Conservation (phyloP, 78 protist species). For the Cyanophora paradoxa region DNA sequence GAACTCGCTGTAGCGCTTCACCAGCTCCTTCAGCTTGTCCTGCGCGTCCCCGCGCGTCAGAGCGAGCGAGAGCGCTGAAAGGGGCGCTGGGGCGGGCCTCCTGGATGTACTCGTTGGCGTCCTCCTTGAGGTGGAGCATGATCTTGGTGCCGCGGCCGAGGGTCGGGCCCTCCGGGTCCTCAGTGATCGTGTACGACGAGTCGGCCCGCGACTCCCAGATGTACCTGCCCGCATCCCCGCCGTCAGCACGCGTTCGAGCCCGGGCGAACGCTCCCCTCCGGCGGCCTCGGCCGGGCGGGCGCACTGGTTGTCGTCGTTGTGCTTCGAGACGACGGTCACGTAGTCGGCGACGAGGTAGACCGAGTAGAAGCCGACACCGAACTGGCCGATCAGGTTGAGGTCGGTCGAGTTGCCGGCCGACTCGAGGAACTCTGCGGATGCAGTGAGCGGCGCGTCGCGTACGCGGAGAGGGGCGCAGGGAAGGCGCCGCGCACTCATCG, state of each 20-base stretch:
- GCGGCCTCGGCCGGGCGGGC: slow-evolving; percentile 6
- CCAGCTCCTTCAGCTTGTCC: slow-evolving; percentile 81
- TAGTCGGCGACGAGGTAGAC: slow-evolving; percentile 94
- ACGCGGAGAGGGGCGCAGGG: background rate
- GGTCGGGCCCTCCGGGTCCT: slow-evolving; percentile 79
- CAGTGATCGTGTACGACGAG: slow-evolving; percentile 58
- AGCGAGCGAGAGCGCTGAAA: too few species aligned
- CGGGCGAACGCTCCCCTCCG: slow-evolving; percentile 4
- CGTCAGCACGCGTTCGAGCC: slow-evolving; percentile 13
- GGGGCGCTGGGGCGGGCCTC: slow-evolving; percentile 25
- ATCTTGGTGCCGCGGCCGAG: slow-evolving; percentile 69
- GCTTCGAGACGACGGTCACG: slow-evolving; percentile 86
- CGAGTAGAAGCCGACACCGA: slow-evolving; percentile 99
- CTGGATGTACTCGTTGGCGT: slow-evolving; percentile 75
- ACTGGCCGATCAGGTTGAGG: slow-evolving; percentile 92
- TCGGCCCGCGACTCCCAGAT: slow-evolving; percentile 89
- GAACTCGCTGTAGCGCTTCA: slow-evolving; percentile 82
- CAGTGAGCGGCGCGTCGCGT: slow-evolving; percentile 23
- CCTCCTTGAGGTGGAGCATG: slow-evolving; percentile 35
- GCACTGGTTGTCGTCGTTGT: slow-evolving; percentile 83
- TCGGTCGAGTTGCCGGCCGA: slow-evolving; percentile 34
- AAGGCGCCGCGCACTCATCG: background rate
- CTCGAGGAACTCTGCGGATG: slow-evolving; percentile 62
- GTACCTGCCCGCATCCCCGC: slow-evolving; percentile 12
- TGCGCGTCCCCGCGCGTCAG: slow-evolving; percentile 35